A percentile compares a stretch with the other conserved stretches of the same genome.
These are phyloP conservation scores for Oidiodendron maius DNA, from an alignment of 495 filamentous ascomycete species.

Conservation along the genomic window DNA sequence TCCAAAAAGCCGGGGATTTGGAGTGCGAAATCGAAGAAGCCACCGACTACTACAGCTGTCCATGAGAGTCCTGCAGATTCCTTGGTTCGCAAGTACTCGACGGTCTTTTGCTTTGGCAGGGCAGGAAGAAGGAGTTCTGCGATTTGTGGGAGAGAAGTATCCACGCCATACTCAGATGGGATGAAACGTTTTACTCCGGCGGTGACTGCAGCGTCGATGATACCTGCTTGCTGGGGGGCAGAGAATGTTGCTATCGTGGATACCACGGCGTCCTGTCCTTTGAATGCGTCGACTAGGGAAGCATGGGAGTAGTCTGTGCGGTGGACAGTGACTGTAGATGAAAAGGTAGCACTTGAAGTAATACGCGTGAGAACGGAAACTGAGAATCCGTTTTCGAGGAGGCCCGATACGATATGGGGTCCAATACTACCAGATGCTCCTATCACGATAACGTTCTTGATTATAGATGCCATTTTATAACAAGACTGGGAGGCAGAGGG, in stretches of 20 bases:
- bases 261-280: slow-evolving; percentile 51
- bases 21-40: slow-evolving; percentile 37
- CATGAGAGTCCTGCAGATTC: slow-evolving; percentile 39
- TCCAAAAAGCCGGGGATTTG: slow-evolving; percentile 22
- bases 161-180: slow-evolving; percentile 51
- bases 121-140: slow-evolving; percentile 33
- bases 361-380: slow-evolving; percentile 49
- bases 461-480: too few relatives aligned
- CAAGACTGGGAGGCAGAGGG: too few relatives aligned
- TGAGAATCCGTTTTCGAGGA: slow-evolving; percentile 44
- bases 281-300: slow-evolving; percentile 32
- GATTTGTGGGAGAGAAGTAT: slow-evolving; percentile 27
- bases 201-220: slow-evolving; percentile 54
- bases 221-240: slow-evolving; percentile 34
- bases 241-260: slow-evolving; percentile 46
- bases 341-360: slow-evolving; percentile 30
- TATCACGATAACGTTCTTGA: too few relatives aligned
- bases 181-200: slow-evolving; percentile 57
- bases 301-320: slow-evolving; percentile 40
- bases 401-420: slow-evolving; percentile 41
- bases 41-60: slow-evolving; percentile 38
- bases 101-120: slow-evolving; percentile 14
- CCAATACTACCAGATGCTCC: slow-evolving; percentile 55
- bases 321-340: slow-evolving; percentile 32
- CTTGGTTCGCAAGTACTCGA: slow-evolving; percentile 9